phyloP scores from a whole-genome alignment of 2,329 filamentous ascomycete species.

The Stagonosporopsis vannaccii region DNA sequence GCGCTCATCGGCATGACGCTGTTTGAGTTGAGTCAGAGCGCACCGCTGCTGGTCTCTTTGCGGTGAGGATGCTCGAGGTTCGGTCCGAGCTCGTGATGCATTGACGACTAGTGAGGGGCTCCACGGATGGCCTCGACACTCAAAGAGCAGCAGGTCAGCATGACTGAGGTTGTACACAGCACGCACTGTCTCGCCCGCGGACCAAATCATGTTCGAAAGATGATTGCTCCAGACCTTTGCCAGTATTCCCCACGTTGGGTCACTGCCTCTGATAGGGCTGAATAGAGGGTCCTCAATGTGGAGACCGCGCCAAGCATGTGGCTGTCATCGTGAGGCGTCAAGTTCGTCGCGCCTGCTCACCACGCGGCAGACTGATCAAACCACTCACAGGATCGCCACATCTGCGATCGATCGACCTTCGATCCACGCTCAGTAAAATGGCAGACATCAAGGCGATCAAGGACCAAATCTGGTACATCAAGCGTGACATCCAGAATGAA shows the following conservation, averaged over 20 bases:
- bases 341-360: conserved; percentile 19
- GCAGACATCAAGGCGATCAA: conserved; percentile 39
- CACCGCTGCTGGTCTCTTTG: neutral
- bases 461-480: conserved; percentile 36
- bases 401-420: neutral
- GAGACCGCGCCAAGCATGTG: conserved; percentile 22
- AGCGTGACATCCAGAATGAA: conserved; percentile 30
- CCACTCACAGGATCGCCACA: neutral
- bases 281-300: conserved; percentile 18
- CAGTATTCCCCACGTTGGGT: conserved; percentile 7
- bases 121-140: neutral
- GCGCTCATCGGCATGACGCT: neutral
- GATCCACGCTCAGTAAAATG: conserved; percentile 17
- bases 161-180: conserved; percentile 1
- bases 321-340: conserved; percentile 20
- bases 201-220: neutral
- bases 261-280: conserved; percentile 24
- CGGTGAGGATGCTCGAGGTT: neutral
- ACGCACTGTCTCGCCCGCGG: neutral
- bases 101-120: neutral
- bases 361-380: neutral
- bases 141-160: conserved; percentile 1
- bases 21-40: neutral
- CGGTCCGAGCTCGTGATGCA: conserved; percentile 9
- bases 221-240: neutral